phyloP scores from a whole-genome alignment of 1,139 yeast genomes.

The Magnusiomyces tetraspermus region DNA sequence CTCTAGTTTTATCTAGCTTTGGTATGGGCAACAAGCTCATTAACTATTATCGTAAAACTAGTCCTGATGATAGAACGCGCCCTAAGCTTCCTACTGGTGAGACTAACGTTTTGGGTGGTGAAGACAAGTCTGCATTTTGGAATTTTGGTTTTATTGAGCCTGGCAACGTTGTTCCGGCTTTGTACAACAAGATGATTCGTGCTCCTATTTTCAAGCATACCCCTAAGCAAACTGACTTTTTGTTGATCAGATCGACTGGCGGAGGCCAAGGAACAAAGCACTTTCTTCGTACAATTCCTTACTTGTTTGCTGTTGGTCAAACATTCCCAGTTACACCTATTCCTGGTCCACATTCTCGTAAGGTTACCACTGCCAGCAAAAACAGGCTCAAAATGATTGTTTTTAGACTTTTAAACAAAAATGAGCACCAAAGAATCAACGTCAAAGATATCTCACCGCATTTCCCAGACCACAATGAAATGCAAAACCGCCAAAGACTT shows the following conservation, averaged over 20 bases:
- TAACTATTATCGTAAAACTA: constrained; percentile 81
- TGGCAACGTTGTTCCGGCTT: constrained; percentile 87
- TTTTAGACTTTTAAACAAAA: constrained; percentile 72
- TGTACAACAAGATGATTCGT: constrained; percentile 82
- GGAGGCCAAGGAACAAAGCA: constrained; percentile 48
- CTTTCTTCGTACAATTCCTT: constrained; percentile 55
- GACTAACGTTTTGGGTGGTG: constrained; percentile 89
- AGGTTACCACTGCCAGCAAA: constrained; percentile 87
- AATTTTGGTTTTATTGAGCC: constrained; percentile 95
- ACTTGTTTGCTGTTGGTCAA: constrained; percentile 83
- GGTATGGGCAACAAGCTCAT: constrained; percentile 96
- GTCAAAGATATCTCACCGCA: constrained; percentile 86
- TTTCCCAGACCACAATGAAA: constrained; percentile 95
- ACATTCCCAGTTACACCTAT: constrained; percentile 87
- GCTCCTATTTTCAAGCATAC: constrained; percentile 94
- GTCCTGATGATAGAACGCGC: constrained; percentile 71
- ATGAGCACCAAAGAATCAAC: constrained; percentile 62
- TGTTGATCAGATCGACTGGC: constrained; percentile 72
- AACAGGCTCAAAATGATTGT: constrained; percentile 91
- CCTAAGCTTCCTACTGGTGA: constrained; percentile 91
- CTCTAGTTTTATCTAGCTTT: constrained; percentile 70
- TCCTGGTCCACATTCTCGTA: constrained; percentile 96
- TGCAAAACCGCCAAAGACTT: constrained; percentile 91
- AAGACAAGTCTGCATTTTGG: constrained; percentile 97
- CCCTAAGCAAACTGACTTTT: constrained; percentile 65